Base-by-base conservation (phyloP, 768 basidiomycete species). In the Pleurotus sapidus region DNA sequence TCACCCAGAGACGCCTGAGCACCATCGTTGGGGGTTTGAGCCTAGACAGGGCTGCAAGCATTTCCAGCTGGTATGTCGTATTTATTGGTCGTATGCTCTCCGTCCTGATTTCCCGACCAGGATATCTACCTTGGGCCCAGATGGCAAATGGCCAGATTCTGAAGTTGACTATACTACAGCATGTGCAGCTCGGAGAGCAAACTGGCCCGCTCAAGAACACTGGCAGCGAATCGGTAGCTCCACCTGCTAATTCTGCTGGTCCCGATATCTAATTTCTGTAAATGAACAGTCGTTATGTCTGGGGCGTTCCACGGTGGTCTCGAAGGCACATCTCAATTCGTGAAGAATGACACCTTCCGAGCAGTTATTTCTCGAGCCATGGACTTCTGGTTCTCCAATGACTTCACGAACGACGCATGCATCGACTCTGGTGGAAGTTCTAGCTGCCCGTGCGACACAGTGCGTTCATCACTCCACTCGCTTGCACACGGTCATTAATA, bases 181-280 rank as follows among this genome's bases (percentile, higher is more conserved):
- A 5, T 89, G 88, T 59, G 64, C 67, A 42, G 87, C 84, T 5
- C 78, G 77, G 55, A 75, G 81, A 9, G 87, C 86, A 4, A 89
- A 86, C 61, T 89, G 88, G 88, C 86, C 86, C 7, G 86, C 86
- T 11, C 75, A 83, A 66, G 66, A 60, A 1, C 86, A 88, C 60
- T 87, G 84, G 82, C 67, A 68, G 42, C 76, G 82, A 38, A 74
- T 83, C 39, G 67, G 84, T 84, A 60, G 75, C 67, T 40, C 15
- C 48, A 8, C 39, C 27, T 57, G 46, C n/a, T 48, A 49, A n/a
- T 37, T 49, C 8, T 53, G 30, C 27, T 27, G 55, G 4, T 48
- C 25, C 20, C 18, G 47, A 59, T 9, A 61, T 12, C 11, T 62
- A 24, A 9, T 40, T 40, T 49, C 46, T 48, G 15, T 57, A 42